Evolutionary conservation across 176 grass and related monocot species (phyloP), one percentile per base, ranked within the genome.

Genomic region (Areca catechu): DNA sequence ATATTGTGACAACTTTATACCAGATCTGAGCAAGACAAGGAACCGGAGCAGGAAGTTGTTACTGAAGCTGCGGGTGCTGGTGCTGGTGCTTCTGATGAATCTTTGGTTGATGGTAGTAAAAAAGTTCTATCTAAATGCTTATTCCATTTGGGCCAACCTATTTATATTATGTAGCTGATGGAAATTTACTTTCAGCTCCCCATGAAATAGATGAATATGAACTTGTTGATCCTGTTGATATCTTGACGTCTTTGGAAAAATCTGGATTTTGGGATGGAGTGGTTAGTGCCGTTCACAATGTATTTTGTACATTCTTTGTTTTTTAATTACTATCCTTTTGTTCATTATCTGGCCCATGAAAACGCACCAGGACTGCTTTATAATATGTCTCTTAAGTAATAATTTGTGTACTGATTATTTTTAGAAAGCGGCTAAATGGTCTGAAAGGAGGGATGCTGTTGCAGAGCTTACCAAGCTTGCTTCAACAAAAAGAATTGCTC

Each of bases 401-500:
- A 43, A 43, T 43, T 12, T 43, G 34, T 14, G 28, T 43, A 14
- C 34, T 43, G 34, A 43, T 62, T 22, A 65, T 79, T 27, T 28
- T 71, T 76, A 98, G 94, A 98, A 98, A 98, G 94, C 88, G 76
- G 74, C 81, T 70, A 98, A 98, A 80, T 98, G 94, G 94, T 98
- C 94, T 1, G 94, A 98, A 77, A 92, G 94, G 73, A 98, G 88
- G 81, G 94, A 98, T 78, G 94, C 94, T 76, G 94, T 98, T 7
- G 87, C 67, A 0, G 94, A 98, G 60, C 79, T 98, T 23, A 92
- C 81, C 59, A 98, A 98, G 72, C 94, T 98, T 74, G 88, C 94
- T 72, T 98, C 84, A 17, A 70, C 84, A 14, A 98, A 86, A 83
- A 98, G 86, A 82, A 89, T 98, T 58, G 84, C 94, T 71, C 55